These are phyloP conservation scores for Clarireedia paspali DNA, from an alignment of 2,329 filamentous ascomycete genomes.

Conservation along the genomic window DNA sequence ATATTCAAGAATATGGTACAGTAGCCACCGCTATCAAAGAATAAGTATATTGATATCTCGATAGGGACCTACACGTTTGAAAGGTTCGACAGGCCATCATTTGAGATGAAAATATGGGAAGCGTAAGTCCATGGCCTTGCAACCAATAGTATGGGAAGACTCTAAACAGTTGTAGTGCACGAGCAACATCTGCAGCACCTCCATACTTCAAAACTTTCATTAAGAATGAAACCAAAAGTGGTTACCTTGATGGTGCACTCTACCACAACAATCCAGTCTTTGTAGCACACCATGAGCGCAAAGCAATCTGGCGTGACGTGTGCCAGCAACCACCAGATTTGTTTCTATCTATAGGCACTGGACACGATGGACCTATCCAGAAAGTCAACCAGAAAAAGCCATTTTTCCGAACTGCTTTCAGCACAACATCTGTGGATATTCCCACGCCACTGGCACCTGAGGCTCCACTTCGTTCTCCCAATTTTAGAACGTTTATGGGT, in stretches of 20 bases:
- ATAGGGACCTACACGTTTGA: constrained; percentile 32
- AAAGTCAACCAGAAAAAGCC: not conserved
- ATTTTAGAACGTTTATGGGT: not conserved
- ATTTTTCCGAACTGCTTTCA: not conserved
- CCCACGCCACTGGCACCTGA: not conserved
- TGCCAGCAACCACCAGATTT: constrained; percentile 24
- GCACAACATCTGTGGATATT: not conserved
- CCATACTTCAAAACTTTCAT: constrained; percentile 43
- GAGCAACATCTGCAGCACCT: constrained; percentile 43
- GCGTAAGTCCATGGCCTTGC: constrained; percentile 26
- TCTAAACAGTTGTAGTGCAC: constrained; percentile 27
- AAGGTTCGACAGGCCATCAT: constrained; percentile 30
- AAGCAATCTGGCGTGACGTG: constrained; percentile 29
- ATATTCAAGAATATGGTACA: constrained; percentile 6
- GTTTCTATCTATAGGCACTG: constrained; percentile 28
- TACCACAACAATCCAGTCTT: constrained; percentile 43
- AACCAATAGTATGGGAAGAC: not conserved
- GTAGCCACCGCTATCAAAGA: not conserved
- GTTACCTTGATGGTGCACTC: constrained; percentile 42
- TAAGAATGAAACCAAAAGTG: constrained; percentile 38
- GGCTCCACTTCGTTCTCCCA: not conserved
- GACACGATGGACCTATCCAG: constrained; percentile 5
- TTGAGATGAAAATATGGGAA: constrained; percentile 43
- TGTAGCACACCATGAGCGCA: constrained; percentile 41
- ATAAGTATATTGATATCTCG: not conserved